Evolutionary conservation across 495 filamentous ascomycete genomes (phyloP), one percentile per base, ranked within the genome.

Genomic region (Letharia columbiana): DNA sequence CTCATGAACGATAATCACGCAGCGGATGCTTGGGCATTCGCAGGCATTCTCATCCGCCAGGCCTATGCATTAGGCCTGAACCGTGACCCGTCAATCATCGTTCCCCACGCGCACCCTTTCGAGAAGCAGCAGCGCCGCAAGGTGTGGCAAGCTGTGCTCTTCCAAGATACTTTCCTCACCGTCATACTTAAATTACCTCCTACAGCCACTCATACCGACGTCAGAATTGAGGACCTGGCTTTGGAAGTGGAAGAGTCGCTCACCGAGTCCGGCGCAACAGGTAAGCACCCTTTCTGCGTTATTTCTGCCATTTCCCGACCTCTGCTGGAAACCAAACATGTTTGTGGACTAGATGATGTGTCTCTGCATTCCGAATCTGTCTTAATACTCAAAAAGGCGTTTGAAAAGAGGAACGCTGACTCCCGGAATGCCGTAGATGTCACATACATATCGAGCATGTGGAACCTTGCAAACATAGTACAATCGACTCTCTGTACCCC

Each of bases 121-220:
- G 87, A 90, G 62, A 89, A 88, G 69, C 85, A 89, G 69, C 82
- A 87, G 66, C 80, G 88, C 18, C 79, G 87, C 41, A 89, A 89
- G 71, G 77, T 90, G 0, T 91, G 88, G 88, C 87, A 90, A 71
- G 86, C 87, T 7, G 85, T 91, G 17, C 75, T 90, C 13, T 80
- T 89, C 20, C 88, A 91, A 73, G 88, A 91, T 71, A 91, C 88
- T 18, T 90, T 90, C 76, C 79, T 91, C 6, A 89, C 86, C n/a
- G 85, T 91, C 17, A 82, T 90, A 4, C 79, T 91, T 17, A 86
- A 87, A 41, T 79, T 91, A 1, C 88, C 88, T 0, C 88, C 88
- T 1, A 83, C 79, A 42, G 83, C 86, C n/a, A 89, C 84, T 2
- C 87, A 90, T 73, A 87, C 84, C 10, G 88, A 91, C 72, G 86